Evolutionary conservation across 441 rosid species (phyloP), one percentile per base, ranked within the genome.

Genomic region (Mallotus japonicus): DNA sequence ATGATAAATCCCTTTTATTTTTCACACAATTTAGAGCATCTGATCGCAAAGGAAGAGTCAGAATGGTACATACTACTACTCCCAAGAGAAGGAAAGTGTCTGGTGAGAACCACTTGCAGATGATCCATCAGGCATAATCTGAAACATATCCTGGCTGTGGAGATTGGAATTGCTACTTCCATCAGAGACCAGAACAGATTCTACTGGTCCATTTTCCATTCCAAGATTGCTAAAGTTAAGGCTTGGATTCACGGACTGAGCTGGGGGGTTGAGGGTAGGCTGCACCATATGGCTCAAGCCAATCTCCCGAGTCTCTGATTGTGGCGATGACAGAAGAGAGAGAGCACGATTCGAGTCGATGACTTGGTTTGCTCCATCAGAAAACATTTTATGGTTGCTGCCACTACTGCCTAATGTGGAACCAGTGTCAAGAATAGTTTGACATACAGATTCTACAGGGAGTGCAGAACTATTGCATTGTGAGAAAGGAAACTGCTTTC

Each of bases 261-360:
- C 73, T 54, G 77, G 71, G 12, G 78, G 78, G 73, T 74, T 75
- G 16, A 77, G 78, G 80, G 70, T 76, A 71, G 81, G 78, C 46
- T 83, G 87, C 76, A 68, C 81, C 70, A 80, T 75, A 77, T 76
- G 78, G 85, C 74, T 76, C 73, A 81, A 71, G 72, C 83, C 83
- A 59, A 83, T 73, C 63, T 76, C 87, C 62, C 71, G 75, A 68
- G 82, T 80, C 67, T 79, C 78, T 20, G 86, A 61, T 32, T 81
- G 82, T 34, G 81, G 89, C 53, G 88, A 83, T 90, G 96, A 90
- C 96, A 90, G 96, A 90, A 90, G 96, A 90, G 93, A 89, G 93
- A 83, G 92, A 90, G 90, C 96, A 86, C 88, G 66, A 66, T 74
- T 73, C 22, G 86, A 74, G 69, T 79, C 58, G n/a, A 79, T 32